Conservation (phyloP, 106 monocot species). For the Vanilla planifolia region DNA sequence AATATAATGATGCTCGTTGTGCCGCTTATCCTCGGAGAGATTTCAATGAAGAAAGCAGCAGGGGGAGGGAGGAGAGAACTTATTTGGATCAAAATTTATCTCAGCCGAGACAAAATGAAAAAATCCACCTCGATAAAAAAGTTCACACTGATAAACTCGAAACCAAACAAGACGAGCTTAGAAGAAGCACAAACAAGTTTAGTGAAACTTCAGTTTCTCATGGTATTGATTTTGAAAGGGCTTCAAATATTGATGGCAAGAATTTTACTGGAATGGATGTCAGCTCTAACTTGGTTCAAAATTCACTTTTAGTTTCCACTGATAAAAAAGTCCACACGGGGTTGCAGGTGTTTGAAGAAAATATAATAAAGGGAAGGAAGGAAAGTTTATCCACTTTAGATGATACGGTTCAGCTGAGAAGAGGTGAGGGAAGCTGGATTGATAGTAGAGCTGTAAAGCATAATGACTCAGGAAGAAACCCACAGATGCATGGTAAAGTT, state of each 20-base stretch:
- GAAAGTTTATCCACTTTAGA: neutral
- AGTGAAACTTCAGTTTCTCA: neutral
- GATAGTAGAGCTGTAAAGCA: neutral
- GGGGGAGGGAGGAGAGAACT: neutral
- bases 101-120: neutral
- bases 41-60: neutral
- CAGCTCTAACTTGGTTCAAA: slow-evolving; percentile 8
- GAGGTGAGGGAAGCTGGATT: slow-evolving; percentile 8
- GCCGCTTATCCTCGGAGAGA: neutral
- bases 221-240: neutral
- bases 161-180: slow-evolving; percentile 10
- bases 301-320: slow-evolving; percentile 8
- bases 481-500: neutral
- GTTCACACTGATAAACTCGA: slow-evolving; percentile 3
- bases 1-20: neutral
- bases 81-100: slow-evolving; percentile 7
- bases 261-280: neutral
- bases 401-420: neutral
- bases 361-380: neutral
- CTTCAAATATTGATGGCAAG: neutral
- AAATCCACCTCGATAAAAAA: slow-evolving; percentile 12
- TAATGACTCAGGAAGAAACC: neutral
- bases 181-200: slow-evolving; percentile 4
- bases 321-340: slow-evolving; percentile 2
- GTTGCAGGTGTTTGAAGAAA: slow-evolving; percentile 3